These are phyloP conservation scores for Panus rudis DNA, from an alignment of 768 basidiomycete species.

Conservation along the genomic window DNA sequence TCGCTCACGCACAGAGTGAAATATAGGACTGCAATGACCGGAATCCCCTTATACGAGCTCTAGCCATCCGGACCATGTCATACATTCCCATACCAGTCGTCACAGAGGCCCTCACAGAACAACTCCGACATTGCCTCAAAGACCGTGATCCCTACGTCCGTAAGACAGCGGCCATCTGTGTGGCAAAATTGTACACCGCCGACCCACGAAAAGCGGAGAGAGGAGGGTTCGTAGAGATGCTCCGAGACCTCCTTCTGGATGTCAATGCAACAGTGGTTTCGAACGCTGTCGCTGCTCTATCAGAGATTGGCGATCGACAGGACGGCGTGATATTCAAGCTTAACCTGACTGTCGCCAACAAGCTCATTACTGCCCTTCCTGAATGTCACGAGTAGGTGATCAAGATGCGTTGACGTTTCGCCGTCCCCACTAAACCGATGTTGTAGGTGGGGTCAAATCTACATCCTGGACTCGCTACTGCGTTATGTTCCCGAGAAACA, in stretches of 20 bases:
- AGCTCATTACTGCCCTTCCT: constrained; percentile 81
- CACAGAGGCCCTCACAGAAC: constrained; percentile 79
- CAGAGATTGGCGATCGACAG: constrained; percentile 94
- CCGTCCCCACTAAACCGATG: no score
- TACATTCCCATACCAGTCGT: constrained; percentile 93
- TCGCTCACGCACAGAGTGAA: constrained; percentile 7
- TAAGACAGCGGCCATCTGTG: constrained; percentile 97
- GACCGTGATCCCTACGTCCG: constrained; percentile 97
- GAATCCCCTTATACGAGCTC: constrained; percentile 92
- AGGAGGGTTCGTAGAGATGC: constrained; percentile 83
- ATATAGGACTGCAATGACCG: constrained; percentile 88
- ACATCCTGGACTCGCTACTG: constrained; percentile 90
- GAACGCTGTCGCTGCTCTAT: constrained; percentile 92
- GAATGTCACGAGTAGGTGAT: constrained; percentile 93
- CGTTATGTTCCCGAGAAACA: constrained; percentile 89
- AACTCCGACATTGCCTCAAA: constrained; percentile 84
- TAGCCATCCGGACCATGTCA: constrained; percentile 98
- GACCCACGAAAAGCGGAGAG: constrained; percentile 84
- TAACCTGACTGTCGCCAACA: constrained; percentile 81
- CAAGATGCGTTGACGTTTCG: background rate
- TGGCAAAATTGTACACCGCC: constrained; percentile 89
- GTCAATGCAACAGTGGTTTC: constrained; percentile 94
- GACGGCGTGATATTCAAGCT: constrained; percentile 91
- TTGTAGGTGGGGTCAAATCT: constrained; percentile 95
- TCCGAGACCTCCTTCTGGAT: constrained; percentile 90